Evolutionary conservation across 2,329 filamentous ascomycete genomes (phyloP).

Genomic region (Aurifilum marmelostoma): DNA sequence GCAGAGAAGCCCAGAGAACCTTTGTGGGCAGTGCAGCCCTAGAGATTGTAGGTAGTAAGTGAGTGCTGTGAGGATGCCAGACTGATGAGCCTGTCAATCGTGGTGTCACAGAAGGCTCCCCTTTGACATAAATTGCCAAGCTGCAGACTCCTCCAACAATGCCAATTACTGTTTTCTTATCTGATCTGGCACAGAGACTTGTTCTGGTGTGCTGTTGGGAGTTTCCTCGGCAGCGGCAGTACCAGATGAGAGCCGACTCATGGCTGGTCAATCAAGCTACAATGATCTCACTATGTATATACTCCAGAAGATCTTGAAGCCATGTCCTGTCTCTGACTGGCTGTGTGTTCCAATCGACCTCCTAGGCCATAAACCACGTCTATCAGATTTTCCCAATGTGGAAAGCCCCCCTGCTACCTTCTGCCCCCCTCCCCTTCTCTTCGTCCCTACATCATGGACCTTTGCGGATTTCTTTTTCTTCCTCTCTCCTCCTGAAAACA

Average conservation of each 20-base stretch:
- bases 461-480: not conserved
- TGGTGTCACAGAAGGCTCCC: too few relatives aligned
- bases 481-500: not conserved
- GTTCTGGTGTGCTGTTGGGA: not conserved
- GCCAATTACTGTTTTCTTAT: not conserved
- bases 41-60: too few relatives aligned
- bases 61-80: too few relatives aligned
- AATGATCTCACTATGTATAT: not conserved
- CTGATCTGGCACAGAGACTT: not conserved
- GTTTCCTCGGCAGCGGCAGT: not conserved
- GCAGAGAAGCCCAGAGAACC: too few relatives aligned
- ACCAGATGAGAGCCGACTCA: too few relatives aligned
- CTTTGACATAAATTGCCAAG: too few relatives aligned
- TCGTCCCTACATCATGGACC: not conserved
- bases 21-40: too few relatives aligned
- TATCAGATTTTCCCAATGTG: not conserved
- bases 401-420: not conserved
- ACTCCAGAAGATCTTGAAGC: not conserved
- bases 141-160: not conserved
- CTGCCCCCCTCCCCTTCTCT: too few relatives aligned
- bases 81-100: too few relatives aligned
- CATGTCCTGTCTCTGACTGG: not conserved
- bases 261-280: not conserved
- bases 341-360: not conserved
- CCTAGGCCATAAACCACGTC: not conserved